Evolutionary conservation across 2,329 filamentous ascomycete genomes (phyloP).

Genomic region (Fusarium redolens): DNA sequence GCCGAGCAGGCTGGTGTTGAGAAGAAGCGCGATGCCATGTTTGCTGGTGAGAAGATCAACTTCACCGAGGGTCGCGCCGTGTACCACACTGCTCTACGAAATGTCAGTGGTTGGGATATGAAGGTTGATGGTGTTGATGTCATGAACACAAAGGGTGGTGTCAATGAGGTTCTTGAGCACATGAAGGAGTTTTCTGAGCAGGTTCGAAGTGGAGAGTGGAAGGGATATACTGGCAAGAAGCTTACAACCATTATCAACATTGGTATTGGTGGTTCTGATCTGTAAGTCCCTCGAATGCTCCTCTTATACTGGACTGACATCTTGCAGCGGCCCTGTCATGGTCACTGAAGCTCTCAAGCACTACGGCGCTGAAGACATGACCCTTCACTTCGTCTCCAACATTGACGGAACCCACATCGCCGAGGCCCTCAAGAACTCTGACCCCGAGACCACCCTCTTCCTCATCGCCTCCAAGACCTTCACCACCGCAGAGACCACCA

Average conservation of each 20-base stretch:
- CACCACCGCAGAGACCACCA: conserved; percentile 96
- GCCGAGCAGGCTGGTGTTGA: conserved; percentile 92
- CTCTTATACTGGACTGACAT: conserved; percentile 11
- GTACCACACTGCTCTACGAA: conserved; percentile 94
- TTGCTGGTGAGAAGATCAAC: conserved; percentile 98
- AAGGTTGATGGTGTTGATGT: conserved; percentile 93
- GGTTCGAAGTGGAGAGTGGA: conserved; percentile 94
- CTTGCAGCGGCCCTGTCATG: conserved; percentile 90
- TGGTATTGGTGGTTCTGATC: conserved; percentile 96
- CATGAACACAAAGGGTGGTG: conserved; percentile 87
- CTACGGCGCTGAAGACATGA: conserved; percentile 87
- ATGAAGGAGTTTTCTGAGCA: conserved; percentile 99
- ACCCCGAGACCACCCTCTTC: conserved; percentile 99
- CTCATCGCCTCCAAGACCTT: conserved; percentile 99
- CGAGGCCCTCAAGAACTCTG: conserved; percentile 86
- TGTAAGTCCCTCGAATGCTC: conserved; percentile 69
- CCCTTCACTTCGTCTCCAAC: conserved; percentile 98
- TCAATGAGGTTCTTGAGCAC: conserved; percentile 91
- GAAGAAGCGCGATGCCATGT: conserved; percentile 97
- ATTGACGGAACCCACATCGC: conserved; percentile 98
- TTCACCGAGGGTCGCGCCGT: conserved; percentile 97
- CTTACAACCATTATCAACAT: conserved; percentile 97
- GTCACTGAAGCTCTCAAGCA: conserved; percentile 97
- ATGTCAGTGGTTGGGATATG: conserved; percentile 83
- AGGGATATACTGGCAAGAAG: conserved; percentile 96